Evolutionary conservation across 2,329 filamentous ascomycete species (phyloP).

Genomic region (Aureobasidium sp.): DNA sequence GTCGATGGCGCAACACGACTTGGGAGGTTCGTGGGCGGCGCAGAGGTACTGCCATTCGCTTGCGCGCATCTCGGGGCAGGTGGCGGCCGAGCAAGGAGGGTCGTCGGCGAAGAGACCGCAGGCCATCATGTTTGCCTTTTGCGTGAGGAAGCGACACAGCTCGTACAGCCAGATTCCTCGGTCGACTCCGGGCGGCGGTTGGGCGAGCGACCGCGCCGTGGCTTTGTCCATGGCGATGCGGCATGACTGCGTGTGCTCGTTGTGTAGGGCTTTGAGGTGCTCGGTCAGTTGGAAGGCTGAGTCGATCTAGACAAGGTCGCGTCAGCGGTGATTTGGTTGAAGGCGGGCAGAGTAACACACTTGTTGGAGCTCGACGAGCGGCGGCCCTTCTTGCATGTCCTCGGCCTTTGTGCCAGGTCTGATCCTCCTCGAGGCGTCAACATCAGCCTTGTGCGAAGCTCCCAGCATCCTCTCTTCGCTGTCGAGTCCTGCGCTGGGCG

Average conservation of each 20-base stretch:
- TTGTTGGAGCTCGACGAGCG: conserved; percentile 75
- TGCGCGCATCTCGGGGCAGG: conserved; percentile 96
- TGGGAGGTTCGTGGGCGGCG: conserved; percentile 92
- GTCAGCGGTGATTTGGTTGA: conserved; percentile 9
- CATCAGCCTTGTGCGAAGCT: conserved; percentile 46
- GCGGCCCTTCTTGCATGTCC: conserved; percentile 88
- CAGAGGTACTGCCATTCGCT: conserved; percentile 99
- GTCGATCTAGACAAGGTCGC: conserved; percentile 59
- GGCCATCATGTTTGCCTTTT: conserved; percentile 87
- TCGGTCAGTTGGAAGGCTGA: conserved; percentile 97
- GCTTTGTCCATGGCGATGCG: conserved; percentile 68
- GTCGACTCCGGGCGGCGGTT: conserved; percentile 73
- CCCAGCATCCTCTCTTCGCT: conserved; percentile 50
- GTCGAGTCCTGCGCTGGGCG: conserved; percentile 56
- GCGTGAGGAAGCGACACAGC: conserved; percentile 88
- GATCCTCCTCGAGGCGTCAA: conserved; percentile 74
- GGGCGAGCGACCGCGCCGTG: conserved; percentile 66
- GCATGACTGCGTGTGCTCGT: conserved; percentile 45
- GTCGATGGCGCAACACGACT: conserved; percentile 95
- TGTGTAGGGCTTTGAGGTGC: conserved; percentile 86
- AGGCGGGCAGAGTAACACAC: conserved; percentile 37
- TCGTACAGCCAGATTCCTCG: conserved; percentile 94
- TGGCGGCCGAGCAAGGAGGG: conserved; percentile 77
- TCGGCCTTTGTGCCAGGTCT: conserved; percentile 84
- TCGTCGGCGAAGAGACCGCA: conserved; percentile 86